phyloP scores from a whole-genome alignment of 768 basidiomycete species.

The Suillus lakei region DNA sequence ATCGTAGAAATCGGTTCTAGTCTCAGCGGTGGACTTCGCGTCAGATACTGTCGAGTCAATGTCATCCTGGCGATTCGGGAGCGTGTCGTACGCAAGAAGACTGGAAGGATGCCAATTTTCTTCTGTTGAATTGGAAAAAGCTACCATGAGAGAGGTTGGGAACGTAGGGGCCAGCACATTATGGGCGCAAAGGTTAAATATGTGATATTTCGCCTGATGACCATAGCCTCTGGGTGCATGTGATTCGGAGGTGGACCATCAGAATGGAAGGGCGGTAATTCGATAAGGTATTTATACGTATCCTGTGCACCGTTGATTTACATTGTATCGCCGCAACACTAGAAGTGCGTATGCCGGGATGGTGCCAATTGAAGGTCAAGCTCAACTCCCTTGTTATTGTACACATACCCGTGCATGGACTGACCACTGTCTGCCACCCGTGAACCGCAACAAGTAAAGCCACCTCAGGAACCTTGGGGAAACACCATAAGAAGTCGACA shows the following conservation, averaged over 20 bases:
- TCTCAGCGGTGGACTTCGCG: background rate
- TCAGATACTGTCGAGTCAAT: background rate
- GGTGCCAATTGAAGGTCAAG: no score
- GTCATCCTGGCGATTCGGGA: background rate
- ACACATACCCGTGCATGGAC: no score
- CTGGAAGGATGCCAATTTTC: background rate
- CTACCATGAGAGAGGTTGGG: background rate
- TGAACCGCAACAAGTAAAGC: no score
- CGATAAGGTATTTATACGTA: background rate
- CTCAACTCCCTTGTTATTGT: no score
- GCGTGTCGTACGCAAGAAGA: background rate
- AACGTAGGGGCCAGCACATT: background rate
- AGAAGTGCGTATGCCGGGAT: no score
- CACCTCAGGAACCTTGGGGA: no score
- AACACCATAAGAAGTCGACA: no score
- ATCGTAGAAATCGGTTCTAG: constrained; percentile 33
- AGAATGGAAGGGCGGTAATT: background rate
- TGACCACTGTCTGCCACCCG: no score
- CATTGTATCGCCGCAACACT: no score
- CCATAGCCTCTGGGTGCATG: background rate
- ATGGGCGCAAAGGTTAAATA: background rate
- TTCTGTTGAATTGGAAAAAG: background rate
- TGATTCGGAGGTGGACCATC: background rate
- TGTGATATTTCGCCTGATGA: background rate
- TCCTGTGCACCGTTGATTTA: no score